These are phyloP conservation scores for Solanum tacnaense DNA, from an alignment of 257 asterid genomes.

Conservation along the genomic window DNA sequence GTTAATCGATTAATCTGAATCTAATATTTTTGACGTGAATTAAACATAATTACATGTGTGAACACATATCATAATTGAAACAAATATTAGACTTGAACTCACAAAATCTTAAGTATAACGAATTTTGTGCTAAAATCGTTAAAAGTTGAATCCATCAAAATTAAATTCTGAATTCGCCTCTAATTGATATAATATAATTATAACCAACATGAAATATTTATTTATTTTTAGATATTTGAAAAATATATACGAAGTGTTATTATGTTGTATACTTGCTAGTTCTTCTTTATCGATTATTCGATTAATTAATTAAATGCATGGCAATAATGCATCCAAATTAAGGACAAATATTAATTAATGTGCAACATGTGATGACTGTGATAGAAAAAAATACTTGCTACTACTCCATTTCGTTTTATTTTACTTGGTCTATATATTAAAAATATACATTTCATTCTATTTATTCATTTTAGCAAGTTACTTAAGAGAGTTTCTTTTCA, in stretches of 20 bases:
- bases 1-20: neutral
- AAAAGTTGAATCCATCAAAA: neutral
- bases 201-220: neutral
- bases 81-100: neutral
- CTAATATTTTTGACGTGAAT: neutral
- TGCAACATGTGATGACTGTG: neutral
- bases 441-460: neutral
- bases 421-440: too few relatives aligned
- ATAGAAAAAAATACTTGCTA: neutral
- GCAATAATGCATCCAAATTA: neutral
- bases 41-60: neutral
- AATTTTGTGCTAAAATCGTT: neutral
- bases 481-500: too few relatives aligned
- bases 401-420: neutral
- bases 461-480: neutral
- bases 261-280: neutral
- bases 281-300: neutral
- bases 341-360: neutral
- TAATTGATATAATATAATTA: neutral
- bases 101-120: neutral
- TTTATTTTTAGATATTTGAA: too few relatives aligned
- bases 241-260: neutral
- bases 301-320: neutral
- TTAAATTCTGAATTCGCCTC: neutral
- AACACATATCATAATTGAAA: neutral